These are phyloP conservation scores for Zymoseptoria pseudotritici DNA, from an alignment of 2,329 filamentous ascomycete genomes.

Conservation along the genomic window DNA sequence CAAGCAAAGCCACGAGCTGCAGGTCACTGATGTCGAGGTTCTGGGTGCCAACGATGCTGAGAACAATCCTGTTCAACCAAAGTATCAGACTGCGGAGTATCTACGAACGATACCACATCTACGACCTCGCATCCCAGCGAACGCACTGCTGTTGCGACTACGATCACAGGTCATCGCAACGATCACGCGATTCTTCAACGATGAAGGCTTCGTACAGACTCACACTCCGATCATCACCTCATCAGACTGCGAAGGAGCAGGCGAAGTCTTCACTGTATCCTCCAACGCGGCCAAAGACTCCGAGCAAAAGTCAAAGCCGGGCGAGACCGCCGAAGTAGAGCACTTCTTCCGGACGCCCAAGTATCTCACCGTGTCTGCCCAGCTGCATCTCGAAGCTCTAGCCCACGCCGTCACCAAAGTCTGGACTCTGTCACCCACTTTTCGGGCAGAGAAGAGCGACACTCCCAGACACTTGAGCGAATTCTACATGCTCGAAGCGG, in stretches of 20 bases:
- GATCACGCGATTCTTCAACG: slow-evolving; percentile 67
- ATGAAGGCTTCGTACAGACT: slow-evolving; percentile 66
- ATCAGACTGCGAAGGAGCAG: slow-evolving; percentile 93
- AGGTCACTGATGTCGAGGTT: slow-evolving; percentile 60
- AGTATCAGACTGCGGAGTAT: slow-evolving; percentile 85
- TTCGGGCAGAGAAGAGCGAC: slow-evolving; percentile 87
- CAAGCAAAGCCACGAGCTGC: slow-evolving; percentile 71
- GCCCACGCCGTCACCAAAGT: slow-evolving; percentile 82
- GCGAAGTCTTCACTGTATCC: slow-evolving; percentile 75
- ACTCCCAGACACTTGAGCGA: slow-evolving; percentile 91
- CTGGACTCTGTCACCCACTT: slow-evolving; percentile 90
- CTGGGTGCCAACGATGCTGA: slow-evolving; percentile 75
- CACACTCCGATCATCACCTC: slow-evolving; percentile 94
- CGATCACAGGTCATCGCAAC: slow-evolving; percentile 71
- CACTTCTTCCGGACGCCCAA: slow-evolving; percentile 79
- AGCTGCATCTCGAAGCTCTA: slow-evolving; percentile 88
- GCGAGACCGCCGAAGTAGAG: slow-evolving; percentile 31
- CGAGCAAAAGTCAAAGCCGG: slow-evolving; percentile 36
- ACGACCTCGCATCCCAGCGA: slow-evolving; percentile 70
- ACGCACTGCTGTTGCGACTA: slow-evolving; percentile 71
- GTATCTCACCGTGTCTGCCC: slow-evolving; percentile 90
- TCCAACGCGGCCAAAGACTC: slow-evolving; percentile 19
- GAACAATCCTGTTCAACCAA: slow-evolving; percentile 92
- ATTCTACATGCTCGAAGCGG: slow-evolving; percentile 97
- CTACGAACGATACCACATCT: slow-evolving; percentile 84